Evolutionary conservation across 1,284 basidiomycete genomes (phyloP).

Genomic region (Melampsora americana): DNA sequence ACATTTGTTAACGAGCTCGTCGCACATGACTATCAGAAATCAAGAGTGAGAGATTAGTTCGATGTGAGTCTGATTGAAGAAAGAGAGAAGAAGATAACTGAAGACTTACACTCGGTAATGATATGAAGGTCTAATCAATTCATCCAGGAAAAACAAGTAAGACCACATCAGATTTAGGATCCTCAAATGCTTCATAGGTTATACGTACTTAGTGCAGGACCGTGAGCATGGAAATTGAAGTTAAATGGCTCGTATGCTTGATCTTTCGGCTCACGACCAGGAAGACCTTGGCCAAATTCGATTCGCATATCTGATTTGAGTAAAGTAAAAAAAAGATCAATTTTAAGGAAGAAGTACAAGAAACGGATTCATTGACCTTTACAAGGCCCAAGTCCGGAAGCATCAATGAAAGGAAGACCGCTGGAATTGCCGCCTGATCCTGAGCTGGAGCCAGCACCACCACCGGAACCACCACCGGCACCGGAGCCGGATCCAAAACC

Average conservation of each 20-base stretch:
- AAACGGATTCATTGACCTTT: too few relatives aligned
- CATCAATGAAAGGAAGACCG: not conserved
- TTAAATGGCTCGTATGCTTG: conserved; percentile 15
- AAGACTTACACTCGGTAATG: not conserved
- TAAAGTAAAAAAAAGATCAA: too few relatives aligned
- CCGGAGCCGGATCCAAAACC: too few relatives aligned
- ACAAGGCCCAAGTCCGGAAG: not conserved
- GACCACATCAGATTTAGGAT: not conserved
- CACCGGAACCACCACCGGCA: too few relatives aligned
- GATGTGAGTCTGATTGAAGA: not conserved
- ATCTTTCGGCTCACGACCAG: conserved; percentile 11
- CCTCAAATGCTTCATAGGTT: not conserved
- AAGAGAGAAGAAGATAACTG: not conserved
- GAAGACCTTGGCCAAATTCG: conserved; percentile 25
- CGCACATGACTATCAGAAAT: conserved; percentile 27
- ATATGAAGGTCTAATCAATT: conserved; percentile 3
- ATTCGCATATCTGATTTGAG: conserved; percentile 11
- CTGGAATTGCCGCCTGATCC: not conserved
- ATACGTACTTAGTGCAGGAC: conserved; percentile 23
- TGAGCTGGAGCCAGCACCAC: too few relatives aligned
- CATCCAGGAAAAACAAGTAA: not conserved
- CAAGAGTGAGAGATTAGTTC: not conserved
- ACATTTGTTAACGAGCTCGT: conserved; percentile 19
- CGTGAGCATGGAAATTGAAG: not conserved
- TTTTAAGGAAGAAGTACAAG: too few relatives aligned